These are phyloP conservation scores for Kwoniella sp. DNA, from an alignment of 768 basidiomycete species.

Conservation along the genomic window DNA sequence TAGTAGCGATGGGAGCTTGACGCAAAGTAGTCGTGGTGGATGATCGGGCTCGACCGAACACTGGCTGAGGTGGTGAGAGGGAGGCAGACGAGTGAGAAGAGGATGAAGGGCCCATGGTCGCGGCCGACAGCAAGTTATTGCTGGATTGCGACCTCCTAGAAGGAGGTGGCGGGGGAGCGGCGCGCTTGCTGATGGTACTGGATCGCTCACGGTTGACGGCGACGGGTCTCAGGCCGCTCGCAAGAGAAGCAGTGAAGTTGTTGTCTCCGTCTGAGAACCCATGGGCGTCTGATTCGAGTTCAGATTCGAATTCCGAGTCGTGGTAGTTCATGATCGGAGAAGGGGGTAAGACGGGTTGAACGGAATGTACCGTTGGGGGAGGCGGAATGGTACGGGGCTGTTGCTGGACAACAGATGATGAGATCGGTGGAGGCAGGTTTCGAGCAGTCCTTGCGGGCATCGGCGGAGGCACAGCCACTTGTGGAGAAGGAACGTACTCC, in stretches of 20 bases:
- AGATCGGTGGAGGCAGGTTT: slow-evolving; percentile 31
- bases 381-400: slow-evolving; percentile 49
- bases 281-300: slow-evolving; percentile 41
- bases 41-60: slow-evolving; percentile 28
- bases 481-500: slow-evolving; percentile 50
- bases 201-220: slow-evolving; percentile 12
- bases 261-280: slow-evolving; percentile 42
- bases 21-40: slow-evolving; percentile 1
- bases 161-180: slow-evolving; percentile 70
- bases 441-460: slow-evolving; percentile 39
- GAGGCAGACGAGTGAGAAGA: slow-evolving; percentile 27
- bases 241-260: slow-evolving; percentile 36
- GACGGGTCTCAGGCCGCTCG: slow-evolving; percentile 16
- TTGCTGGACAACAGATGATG: slow-evolving; percentile 15
- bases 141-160: slow-evolving; percentile 59
- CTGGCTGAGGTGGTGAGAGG: slow-evolving; percentile 34
- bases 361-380: slow-evolving; percentile 42
- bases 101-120: slow-evolving; percentile 34
- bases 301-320: slow-evolving; percentile 24
- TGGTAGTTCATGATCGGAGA: slow-evolving; percentile 17
- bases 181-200: slow-evolving; percentile 58
- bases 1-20: neutral
- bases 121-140: slow-evolving; percentile 61
- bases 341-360: slow-evolving; percentile 21
- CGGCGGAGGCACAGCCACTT: slow-evolving; percentile 31